Percentiles rank a stretch among this genome's conserved stretches.
These are phyloP conservation scores for Penicillium turbatum DNA, from an alignment of 495 filamentous ascomycete species.

Conservation along the genomic window DNA sequence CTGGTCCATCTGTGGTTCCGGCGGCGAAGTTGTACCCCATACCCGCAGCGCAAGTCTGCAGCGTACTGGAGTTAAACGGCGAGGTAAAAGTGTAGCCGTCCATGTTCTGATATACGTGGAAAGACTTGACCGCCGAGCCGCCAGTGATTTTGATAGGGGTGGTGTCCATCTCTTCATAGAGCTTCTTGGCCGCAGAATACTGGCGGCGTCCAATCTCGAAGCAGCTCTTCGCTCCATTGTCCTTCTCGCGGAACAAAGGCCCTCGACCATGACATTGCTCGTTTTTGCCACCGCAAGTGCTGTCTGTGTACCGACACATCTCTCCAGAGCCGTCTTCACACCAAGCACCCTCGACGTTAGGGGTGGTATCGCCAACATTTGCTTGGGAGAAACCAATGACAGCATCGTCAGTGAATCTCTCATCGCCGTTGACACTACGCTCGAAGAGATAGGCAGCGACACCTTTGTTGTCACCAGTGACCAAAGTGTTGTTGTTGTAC, in stretches of 20 bases:
- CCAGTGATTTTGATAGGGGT: constrained; percentile 47
- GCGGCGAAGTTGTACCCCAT: constrained; percentile 92
- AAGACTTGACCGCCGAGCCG: constrained; percentile 57
- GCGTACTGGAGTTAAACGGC: constrained; percentile 64
- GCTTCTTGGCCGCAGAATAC: constrained; percentile 56
- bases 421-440: constrained; percentile 54
- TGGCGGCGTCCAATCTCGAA: constrained; percentile 69
- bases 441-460: constrained; percentile 87
- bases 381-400: constrained; percentile 94
- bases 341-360: constrained; percentile 82
- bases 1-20: constrained; percentile 90
- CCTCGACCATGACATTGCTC: constrained; percentile 82
- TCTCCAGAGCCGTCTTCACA: constrained; percentile 70
- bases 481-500: constrained; percentile 87
- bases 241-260: constrained; percentile 67
- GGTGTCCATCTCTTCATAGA: constrained; percentile 53
- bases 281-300: constrained; percentile 72
- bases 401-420: constrained; percentile 60
- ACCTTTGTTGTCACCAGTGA: constrained; percentile 94
- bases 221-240: constrained; percentile 68
- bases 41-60: constrained; percentile 82
- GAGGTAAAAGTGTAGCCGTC: constrained; percentile 68
- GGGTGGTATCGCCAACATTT: constrained; percentile 88
- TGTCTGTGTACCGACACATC: constrained; percentile 65
- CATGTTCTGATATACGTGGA: constrained; percentile 74